A percentile compares a stretch with the other conserved stretches of the same genome.
These are phyloP conservation scores for Saccharomyces hybrid DNA, from an alignment of 1,139 yeast genomes.

Conservation along the genomic window DNA sequence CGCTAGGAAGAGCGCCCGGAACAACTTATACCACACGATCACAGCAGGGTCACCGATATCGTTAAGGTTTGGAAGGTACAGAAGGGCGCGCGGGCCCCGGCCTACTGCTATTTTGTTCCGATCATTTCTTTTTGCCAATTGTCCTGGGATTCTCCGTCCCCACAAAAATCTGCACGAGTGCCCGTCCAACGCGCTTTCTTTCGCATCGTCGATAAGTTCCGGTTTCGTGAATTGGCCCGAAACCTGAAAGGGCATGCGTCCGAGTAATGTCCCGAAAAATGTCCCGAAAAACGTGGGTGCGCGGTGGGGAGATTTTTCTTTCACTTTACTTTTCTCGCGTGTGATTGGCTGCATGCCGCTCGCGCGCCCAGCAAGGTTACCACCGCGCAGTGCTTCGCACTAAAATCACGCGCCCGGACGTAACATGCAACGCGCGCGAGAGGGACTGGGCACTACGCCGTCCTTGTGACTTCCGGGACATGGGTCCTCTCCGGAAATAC, in stretches of 20 bases:
- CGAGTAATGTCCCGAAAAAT: not conserved
- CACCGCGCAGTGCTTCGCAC: not conserved
- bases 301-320: not conserved
- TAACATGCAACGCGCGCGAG: not conserved
- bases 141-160: not conserved
- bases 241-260: no score
- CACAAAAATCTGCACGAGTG: not conserved
- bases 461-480: not conserved
- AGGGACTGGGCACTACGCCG: not conserved
- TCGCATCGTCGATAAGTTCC: not conserved
- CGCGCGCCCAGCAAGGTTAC: not conserved
- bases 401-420: not conserved
- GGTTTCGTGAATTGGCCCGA: not conserved
- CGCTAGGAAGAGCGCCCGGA: not conserved
- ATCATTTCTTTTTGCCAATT: not conserved
- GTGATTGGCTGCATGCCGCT: not conserved
- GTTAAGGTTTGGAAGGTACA: not conserved
- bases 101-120: not conserved
- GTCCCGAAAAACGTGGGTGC: not conserved
- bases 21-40: not conserved
- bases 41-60: constrained; percentile 15
- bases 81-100: not conserved
- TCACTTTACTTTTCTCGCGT: not conserved
- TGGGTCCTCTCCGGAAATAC: not conserved
- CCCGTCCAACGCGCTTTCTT: not conserved